phyloP scores from a whole-genome alignment of 1,284 basidiomycete genomes.

The Melampsora medusae region DNA sequence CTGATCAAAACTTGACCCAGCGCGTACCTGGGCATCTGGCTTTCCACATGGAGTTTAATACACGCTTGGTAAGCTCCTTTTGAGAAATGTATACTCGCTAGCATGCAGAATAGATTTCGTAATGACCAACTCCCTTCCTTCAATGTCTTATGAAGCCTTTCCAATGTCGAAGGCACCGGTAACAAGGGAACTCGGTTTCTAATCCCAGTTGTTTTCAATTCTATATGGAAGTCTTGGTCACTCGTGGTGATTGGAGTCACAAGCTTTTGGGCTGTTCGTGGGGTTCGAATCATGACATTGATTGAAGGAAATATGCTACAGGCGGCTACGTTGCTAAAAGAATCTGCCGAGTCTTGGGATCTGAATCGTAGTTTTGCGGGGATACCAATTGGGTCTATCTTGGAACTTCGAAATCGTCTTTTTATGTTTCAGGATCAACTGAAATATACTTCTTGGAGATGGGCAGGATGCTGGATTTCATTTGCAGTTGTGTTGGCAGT shows the following conservation, averaged over 20 bases:
- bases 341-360: not conserved
- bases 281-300: not conserved
- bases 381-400: not conserved
- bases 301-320: not conserved
- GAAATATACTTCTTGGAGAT: no score
- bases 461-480: no score
- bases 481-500: no score
- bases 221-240: constrained; percentile 1
- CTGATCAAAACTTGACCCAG: not conserved
- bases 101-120: not conserved
- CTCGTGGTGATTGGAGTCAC: not conserved
- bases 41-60: not conserved
- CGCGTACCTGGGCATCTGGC: not conserved
- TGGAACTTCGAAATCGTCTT: not conserved
- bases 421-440: no score
- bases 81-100: not conserved
- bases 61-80: not conserved
- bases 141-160: not conserved
- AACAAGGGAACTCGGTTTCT: not conserved
- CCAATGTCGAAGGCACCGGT: not conserved
- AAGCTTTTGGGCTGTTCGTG: not conserved
- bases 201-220: not conserved
- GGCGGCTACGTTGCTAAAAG: not conserved
- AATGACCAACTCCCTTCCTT: not conserved
- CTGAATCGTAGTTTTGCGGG: not conserved